Evolutionary conservation across 2,329 filamentous ascomycete genomes (phyloP), one percentile per base, ranked within the genome.

Genomic region (Grosmannia serpens): DNA sequence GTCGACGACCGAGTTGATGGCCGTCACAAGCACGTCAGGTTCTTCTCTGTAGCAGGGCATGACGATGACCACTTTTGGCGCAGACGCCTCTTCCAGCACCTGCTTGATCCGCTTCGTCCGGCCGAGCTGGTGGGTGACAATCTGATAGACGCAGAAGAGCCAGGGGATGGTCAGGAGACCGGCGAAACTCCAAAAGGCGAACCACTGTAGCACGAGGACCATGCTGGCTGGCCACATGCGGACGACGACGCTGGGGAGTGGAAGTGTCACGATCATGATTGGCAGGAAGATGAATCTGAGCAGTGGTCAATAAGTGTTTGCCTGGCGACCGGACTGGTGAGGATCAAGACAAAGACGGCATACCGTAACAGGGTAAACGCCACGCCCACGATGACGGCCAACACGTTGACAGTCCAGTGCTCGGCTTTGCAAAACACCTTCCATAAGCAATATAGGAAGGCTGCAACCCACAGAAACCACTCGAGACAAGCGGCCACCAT

Each of bases 41-140:
- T 91, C 85, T 69, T 97, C 94, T 68, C 94, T 90, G 75, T 96
- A 97, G 68, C 91, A 95, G 5, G 92, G 94, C 91, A 97, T 96
- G 60, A 97, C 87, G 61, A 97, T 88, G 62, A 96, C 90, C 20
- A 95, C 88, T 72, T 97, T 97, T 1, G 92, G 94, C 0, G 94
- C 91, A 1, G 86, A 91, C 3, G 82, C 75, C 68, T 95, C 89
- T 69, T 96, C 89, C 55, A 96, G 79, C 0, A 90, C 83, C 63
- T 89, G 82, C 69, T 95, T 91, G 68, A 96, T 89, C 56, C 87
- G 82, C 69, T 89, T 90, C 49, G 80, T 85, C 63, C 90, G 83
- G 26, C 92, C 91, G 29, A 97, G 78, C 38, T 89, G 87, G 65
- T 94, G 88, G 10, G 89, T 95, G 59, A 95, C 88, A 6, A 96